Base-by-base conservation (phyloP, 2,329 filamentous ascomycete species). In the Alternaria hordeiaustralica region DNA sequence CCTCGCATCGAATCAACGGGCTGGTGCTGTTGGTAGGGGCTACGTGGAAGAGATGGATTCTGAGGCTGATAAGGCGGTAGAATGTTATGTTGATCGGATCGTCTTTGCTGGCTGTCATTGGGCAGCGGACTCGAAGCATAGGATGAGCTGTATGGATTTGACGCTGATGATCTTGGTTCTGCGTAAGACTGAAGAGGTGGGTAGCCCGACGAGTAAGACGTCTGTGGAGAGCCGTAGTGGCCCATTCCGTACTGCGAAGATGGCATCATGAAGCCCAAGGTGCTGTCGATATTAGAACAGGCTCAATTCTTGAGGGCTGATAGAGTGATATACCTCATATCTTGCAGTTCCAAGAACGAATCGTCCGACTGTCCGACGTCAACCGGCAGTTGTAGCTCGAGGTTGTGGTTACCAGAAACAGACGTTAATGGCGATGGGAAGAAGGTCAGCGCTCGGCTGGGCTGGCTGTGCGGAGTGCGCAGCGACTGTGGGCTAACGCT, bases 201-300 rank as follows among this genome's bases (percentile, higher is more conserved):
- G 51, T 79, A 79, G 56, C 70, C 70, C 68, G 74, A 66, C n/a
- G 76, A 72, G 55, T 78, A 75, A 12, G 78, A 70, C 20, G 72
- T 63, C 45, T 72, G 70, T 44, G 75, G 64, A 47, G 76, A 76
- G 44, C 74, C 74, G 61, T 78, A 80, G 43, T 80, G 73, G 61
- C 76, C 74, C 69, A 79, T 73, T 64, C 73, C 74, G 70, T 80
- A 80, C 61, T 79, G 80, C 63, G 78, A 73, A 69, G 79, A 75
- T 65, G 78, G 70, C 79, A 80, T 79, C 74, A 80, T 79, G 64
- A 75, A 80, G 57, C 75, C 78, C 69, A 80, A 71, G 63, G 77
- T 78, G 76, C 79, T 81, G 59, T 10, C 41, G 18, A 46, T 44
- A 62, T 77, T 21, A 75, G 73, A 58, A 21, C 18, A n/a, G 21